Evolutionary conservation across 805 yeast species (phyloP).

Genomic region (Kuraishia capsulata): DNA sequence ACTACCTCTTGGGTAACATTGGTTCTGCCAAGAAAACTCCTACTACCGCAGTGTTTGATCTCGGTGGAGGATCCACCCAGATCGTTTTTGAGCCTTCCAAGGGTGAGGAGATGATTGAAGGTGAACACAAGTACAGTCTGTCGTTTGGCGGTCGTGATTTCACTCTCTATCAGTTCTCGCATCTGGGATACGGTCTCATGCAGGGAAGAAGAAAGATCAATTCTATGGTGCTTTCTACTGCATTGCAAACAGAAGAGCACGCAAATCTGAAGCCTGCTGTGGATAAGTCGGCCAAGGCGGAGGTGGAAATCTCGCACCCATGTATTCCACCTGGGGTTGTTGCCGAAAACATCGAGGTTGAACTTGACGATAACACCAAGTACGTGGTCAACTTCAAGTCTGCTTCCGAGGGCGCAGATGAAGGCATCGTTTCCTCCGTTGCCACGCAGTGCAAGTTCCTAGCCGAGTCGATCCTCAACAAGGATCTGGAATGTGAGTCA

Average conservation of each 20-base stretch:
- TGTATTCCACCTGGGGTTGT: constrained; percentile 76
- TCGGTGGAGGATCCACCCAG: constrained; percentile 98
- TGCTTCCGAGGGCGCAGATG: constrained; percentile 16
- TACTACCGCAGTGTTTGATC: constrained; percentile 94
- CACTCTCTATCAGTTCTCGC: constrained; percentile 85
- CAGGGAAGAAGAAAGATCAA: constrained; percentile 85
- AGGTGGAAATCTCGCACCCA: constrained; percentile 56
- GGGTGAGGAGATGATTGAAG: constrained; percentile 60
- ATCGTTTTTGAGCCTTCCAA: constrained; percentile 90
- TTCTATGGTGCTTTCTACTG: constrained; percentile 45
- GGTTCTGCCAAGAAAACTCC: constrained; percentile 69
- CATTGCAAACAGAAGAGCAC: constrained; percentile 25
- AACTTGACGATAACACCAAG: constrained; percentile 26
- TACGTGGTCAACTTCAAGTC: constrained; percentile 25
- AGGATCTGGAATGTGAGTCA: constrained; percentile 64
- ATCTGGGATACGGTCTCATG: constrained; percentile 92
- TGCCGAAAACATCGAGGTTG: constrained; percentile 55
- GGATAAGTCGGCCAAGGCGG: constrained; percentile 27
- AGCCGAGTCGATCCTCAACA: constrained; percentile 76
- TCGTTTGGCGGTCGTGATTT: constrained; percentile 77
- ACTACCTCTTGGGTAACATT: constrained; percentile 87
- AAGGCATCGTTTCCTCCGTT: constrained; percentile 28
- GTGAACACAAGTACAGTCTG: constrained; percentile 80
- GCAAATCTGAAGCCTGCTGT: constrained; percentile 21
- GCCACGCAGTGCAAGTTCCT: constrained; percentile 81